Evolutionary conservation across 1,284 basidiomycete species (phyloP), one percentile per base, ranked within the genome.

Genomic region (Cerrena zonata): DNA sequence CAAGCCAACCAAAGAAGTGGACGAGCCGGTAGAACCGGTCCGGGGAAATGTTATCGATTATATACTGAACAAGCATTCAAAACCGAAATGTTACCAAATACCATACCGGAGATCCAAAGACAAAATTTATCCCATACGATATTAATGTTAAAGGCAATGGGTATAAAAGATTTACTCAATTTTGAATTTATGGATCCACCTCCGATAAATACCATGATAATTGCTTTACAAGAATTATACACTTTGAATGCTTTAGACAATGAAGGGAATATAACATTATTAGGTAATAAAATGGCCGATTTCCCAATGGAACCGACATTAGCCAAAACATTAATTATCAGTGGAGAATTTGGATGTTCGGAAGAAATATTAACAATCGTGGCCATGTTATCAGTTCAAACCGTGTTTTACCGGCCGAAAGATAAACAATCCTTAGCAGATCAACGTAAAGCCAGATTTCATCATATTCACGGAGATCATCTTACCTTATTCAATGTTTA

Each of bases 111-210:
- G 67, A 98, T 99, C 58, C 95, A 98, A 68, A 81, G 95, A 21
- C 94, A 94, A 55, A 98, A 97, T 68, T 70, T 99, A 57, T 82
- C 94, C 2, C 80, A 86, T 47, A 98, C 94, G 1, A 98, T 99
- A 63, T 72, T 99, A n/a, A 89, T 94, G 70, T 77, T 99, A 55
- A 99, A 99, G 67, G 94, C 96, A 2, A 97, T 99, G 94, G 96
- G 96, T 30, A 84, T 99, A 72, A 99, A 99, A 63, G 94, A 99
- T 66, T 73, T 99, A 19, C 83, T 99, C 56, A 91, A 91, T 68
- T 99, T 99, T 67, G 95, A 97, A 68, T 99, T 98, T 65, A 98
- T 99, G 95, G 96, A 99, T 67, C 94, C 95, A 1, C 96, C 96
- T 25, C 94, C 95, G 0, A 89, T 93, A 0, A 91, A 89, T 62